A percentile compares a stretch with the other conserved stretches of the same genome.
phyloP scores from a whole-genome alignment of 129 eudicot species.

The Flaveria trinervia region DNA sequence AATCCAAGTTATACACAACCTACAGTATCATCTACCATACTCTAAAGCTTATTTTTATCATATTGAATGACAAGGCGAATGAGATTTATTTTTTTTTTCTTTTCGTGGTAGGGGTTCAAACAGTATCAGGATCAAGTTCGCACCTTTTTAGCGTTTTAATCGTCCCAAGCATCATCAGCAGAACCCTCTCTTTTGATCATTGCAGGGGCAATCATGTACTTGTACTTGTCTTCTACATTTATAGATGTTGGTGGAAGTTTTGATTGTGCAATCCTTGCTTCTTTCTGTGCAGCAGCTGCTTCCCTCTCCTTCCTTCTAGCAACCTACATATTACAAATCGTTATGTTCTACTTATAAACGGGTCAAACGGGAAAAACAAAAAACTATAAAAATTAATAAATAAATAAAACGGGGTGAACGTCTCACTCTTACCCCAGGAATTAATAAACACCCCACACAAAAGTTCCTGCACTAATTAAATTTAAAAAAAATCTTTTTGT shows the following conservation, averaged over 20 bases:
- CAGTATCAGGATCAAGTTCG: background rate
- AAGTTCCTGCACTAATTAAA: background rate
- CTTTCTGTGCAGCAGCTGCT: slow-evolving; percentile 70
- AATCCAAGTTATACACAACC: slow-evolving; percentile 32
- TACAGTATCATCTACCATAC: slow-evolving; percentile 31
- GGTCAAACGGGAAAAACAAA: background rate
- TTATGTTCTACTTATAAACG: background rate
- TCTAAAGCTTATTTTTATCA: slow-evolving; percentile 31
- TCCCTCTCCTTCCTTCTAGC: slow-evolving; percentile 82
- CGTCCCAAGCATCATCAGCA: slow-evolving; percentile 93
- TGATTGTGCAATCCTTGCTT: slow-evolving; percentile 51
- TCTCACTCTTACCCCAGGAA: background rate
- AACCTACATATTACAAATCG: slow-evolving; percentile 35
- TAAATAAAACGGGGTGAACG: background rate
- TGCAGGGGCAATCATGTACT: slow-evolving; percentile 75
- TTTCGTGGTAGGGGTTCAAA: slow-evolving; percentile 19
- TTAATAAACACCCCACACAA: background rate
- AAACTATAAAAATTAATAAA: background rate
- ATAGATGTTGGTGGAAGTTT: slow-evolving; percentile 53
- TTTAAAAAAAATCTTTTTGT: too few relatives aligned
- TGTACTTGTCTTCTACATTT: slow-evolving; percentile 78
- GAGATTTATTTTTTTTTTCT: slow-evolving; percentile 7
- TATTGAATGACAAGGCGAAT: slow-evolving; percentile 18
- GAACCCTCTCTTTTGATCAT: slow-evolving; percentile 65
- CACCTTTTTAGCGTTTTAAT: slow-evolving; percentile 33